phyloP scores from a whole-genome alignment of 2,329 filamentous ascomycete genomes.

The Clarireedia paspali region DNA sequence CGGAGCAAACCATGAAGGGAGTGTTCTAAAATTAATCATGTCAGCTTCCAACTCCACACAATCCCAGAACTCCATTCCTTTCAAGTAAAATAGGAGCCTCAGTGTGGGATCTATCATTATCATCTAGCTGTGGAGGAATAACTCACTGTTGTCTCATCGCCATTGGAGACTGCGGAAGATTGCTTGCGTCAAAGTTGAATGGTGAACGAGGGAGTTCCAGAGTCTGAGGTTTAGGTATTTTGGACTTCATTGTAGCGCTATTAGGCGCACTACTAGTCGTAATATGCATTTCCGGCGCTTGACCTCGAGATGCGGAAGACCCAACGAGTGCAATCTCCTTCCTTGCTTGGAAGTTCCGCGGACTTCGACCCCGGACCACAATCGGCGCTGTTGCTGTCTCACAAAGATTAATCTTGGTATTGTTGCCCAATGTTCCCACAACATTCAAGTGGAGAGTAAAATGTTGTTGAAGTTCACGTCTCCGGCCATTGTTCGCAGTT shows the following conservation, averaged over 20 bases:
- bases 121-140: neutral
- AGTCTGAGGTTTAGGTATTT: slow-evolving; percentile 19
- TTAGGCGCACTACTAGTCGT: slow-evolving; percentile 19
- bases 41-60: slow-evolving; percentile 1
- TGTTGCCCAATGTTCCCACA: slow-evolving; percentile 73
- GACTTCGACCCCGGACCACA: slow-evolving; percentile 87
- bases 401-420: slow-evolving; percentile 71
- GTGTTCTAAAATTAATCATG: slow-evolving; percentile 9
- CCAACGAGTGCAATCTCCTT: slow-evolving; percentile 75
- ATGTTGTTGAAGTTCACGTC: slow-evolving; percentile 94
- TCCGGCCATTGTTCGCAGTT: slow-evolving; percentile 89
- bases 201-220: slow-evolving; percentile 26
- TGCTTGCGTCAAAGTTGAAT: slow-evolving; percentile 28
- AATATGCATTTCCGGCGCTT: slow-evolving; percentile 27
- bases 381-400: slow-evolving; percentile 85
- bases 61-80: neutral
- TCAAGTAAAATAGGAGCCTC: neutral
- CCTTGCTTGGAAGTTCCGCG: slow-evolving; percentile 86
- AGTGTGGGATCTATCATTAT: too few species aligned
- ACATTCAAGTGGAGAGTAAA: slow-evolving; percentile 87
- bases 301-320: slow-evolving; percentile 28
- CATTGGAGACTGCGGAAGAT: slow-evolving; percentile 24
- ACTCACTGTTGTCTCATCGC: slow-evolving; percentile 27
- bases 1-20: slow-evolving; percentile 19
- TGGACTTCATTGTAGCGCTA: slow-evolving; percentile 16